These are phyloP conservation scores for Thalassiosira gravida DNA, from an alignment of 352 stramenopile species.

Conservation along the genomic window DNA sequence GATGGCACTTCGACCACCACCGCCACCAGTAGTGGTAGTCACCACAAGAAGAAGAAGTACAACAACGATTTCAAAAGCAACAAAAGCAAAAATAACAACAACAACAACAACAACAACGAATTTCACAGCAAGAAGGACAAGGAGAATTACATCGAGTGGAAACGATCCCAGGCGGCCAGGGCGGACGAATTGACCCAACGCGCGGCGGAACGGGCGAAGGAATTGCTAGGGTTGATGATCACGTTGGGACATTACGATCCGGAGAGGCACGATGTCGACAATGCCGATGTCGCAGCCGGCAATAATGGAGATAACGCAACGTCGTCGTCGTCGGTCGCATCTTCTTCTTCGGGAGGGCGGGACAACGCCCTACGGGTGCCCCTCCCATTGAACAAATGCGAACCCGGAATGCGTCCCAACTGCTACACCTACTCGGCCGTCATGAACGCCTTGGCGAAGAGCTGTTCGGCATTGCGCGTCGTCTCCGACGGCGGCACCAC, in stretches of 20 bases:
- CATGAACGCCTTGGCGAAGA: constrained; percentile 75
- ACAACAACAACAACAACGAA: constrained; percentile 7
- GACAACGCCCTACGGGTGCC: too few species aligned
- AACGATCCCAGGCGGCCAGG: constrained; percentile 28
- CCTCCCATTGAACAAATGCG: constrained; percentile 17
- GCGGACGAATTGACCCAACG: constrained; percentile 43
- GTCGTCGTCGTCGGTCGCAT: too few species aligned
- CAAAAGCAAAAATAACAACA: too few species aligned
- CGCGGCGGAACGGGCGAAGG: constrained; percentile 56
- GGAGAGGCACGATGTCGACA: constrained; percentile 1
- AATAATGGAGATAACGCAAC: too few species aligned
- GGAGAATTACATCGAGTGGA: constrained; percentile 41
- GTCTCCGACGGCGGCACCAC: constrained; percentile 4
- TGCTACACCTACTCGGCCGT: constrained; percentile 75
- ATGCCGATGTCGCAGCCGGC: too few species aligned
- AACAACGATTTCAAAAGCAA: too few species aligned
- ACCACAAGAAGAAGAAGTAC: too few species aligned
- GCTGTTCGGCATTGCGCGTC: constrained; percentile 41
- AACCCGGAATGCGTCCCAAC: constrained; percentile 61
- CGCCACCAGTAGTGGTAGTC: too few species aligned
- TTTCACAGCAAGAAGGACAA: too few species aligned
- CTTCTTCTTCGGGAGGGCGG: too few species aligned
- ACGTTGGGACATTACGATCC: constrained; percentile 61
- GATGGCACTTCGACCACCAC: too few species aligned
- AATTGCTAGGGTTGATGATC: constrained; percentile 71